Evolutionary conservation across 805 yeast genomes (phyloP).

Genomic region (Ogataea nitratoaversa): DNA sequence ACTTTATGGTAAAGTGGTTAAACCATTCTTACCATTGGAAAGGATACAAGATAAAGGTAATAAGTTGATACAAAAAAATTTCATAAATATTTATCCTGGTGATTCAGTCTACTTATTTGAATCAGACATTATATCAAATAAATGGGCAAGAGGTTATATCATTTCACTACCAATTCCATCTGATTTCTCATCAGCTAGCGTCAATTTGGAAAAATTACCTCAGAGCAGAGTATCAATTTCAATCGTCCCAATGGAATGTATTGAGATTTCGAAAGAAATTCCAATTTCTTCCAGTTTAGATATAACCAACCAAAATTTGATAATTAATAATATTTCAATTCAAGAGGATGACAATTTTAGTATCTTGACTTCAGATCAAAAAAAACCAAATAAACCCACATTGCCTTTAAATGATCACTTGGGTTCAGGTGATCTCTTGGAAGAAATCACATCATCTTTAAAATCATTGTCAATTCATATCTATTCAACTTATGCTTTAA

Average conservation of each 20-base stretch:
- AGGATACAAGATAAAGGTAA: slow-evolving; percentile 12
- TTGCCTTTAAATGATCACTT: slow-evolving; percentile 47
- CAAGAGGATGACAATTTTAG: slow-evolving; percentile 8
- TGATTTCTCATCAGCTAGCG: slow-evolving; percentile 59
- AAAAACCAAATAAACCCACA: slow-evolving; percentile 37
- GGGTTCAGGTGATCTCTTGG: slow-evolving; percentile 40
- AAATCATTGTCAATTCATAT: slow-evolving; percentile 58
- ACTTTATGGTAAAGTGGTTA: slow-evolving; percentile 40
- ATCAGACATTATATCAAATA: slow-evolving; percentile 37
- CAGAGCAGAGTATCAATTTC: slow-evolving; percentile 49
- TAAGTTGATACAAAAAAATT: slow-evolving; percentile 11
- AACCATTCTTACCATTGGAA: slow-evolving; percentile 44
- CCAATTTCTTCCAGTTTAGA: slow-evolving; percentile 7
- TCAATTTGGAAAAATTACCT: slow-evolving; percentile 60
- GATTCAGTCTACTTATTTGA: slow-evolving; percentile 78
- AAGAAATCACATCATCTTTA: slow-evolving; percentile 56
- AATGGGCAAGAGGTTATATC: slow-evolving; percentile 81
- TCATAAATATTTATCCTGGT: slow-evolving; percentile 61
- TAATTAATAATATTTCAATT: slow-evolving; percentile 4
- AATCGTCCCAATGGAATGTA: slow-evolving; percentile 57
- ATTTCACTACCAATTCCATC: slow-evolving; percentile 65
- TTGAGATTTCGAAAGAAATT: slow-evolving; percentile 40
- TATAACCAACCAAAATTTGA: slow-evolving; percentile 4
- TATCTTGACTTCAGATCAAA: slow-evolving; percentile 2
- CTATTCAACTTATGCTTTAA: slow-evolving; percentile 65